A percentile compares a stretch with the other conserved stretches of the same genome.
Conservation (phyloP, 495 filamentous ascomycete species). For the Penicillium flavigenum region DNA sequence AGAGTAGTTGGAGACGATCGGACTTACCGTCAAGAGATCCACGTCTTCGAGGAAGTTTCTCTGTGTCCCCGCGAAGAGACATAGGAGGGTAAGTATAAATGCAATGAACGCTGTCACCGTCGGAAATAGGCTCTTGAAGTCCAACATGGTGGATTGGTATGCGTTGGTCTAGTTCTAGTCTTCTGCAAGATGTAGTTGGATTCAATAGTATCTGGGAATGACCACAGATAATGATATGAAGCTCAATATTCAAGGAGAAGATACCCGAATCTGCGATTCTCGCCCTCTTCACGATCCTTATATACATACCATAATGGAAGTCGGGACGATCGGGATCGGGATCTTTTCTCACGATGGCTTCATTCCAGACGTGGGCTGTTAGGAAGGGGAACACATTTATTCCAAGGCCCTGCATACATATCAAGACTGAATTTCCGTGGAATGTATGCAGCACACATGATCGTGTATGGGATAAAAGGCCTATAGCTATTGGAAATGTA, state of each 20-base stretch:
- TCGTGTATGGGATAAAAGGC: neutral
- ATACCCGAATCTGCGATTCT: constrained; percentile 1
- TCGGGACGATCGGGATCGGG: neutral
- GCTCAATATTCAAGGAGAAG: neutral
- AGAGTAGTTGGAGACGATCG: neutral
- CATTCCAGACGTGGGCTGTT: constrained; percentile 16
- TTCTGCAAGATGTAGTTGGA: neutral
- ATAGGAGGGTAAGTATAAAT: constrained; percentile 67
- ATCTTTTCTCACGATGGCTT: constrained; percentile 7
- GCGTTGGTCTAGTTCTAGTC: neutral
- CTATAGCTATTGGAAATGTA: neutral
- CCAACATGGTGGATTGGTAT: constrained; percentile 6
- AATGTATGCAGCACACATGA: constrained; percentile 3
- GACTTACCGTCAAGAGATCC: constrained; percentile 64
- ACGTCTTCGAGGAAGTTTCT: constrained; percentile 60
- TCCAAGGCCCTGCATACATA: neutral
- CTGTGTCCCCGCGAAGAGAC: constrained; percentile 67
- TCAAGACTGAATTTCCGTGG: neutral
- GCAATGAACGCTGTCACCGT: constrained; percentile 49
- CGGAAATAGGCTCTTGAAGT: constrained; percentile 25
- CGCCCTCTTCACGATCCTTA: neutral
- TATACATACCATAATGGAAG: neutral
- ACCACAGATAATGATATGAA: neutral
- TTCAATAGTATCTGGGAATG: neutral
- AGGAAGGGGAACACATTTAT: neutral